These are phyloP conservation scores for Dalbergia oliveri DNA, from an alignment of 306 rosid genomes.

Conservation along the genomic window DNA sequence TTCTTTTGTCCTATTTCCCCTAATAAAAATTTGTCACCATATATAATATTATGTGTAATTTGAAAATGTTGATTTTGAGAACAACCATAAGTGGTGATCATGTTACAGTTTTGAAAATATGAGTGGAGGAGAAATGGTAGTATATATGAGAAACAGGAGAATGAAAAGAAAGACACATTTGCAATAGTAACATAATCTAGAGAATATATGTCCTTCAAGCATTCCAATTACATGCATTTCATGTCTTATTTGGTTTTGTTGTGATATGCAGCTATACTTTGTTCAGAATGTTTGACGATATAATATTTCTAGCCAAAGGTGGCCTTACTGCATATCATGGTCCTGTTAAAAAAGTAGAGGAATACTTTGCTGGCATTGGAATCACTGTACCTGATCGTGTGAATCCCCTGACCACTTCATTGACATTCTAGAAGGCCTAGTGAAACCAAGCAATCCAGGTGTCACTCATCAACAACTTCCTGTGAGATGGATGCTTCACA, in stretches of 20 bases:
- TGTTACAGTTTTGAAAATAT: no score
- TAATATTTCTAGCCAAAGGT: conserved; percentile 84
- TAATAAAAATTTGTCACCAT: no score
- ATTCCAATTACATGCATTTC: conserved; percentile 22
- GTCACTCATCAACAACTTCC: conserved; percentile 76
- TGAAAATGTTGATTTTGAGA: no score
- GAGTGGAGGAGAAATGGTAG: no score
- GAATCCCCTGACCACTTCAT: conserved; percentile 91
- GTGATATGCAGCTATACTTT: conserved; percentile 68
- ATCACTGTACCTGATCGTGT: conserved; percentile 78
- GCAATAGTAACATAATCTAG: not conserved
- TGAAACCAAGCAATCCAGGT: conserved; percentile 56
- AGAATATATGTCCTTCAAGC: conserved; percentile 34
- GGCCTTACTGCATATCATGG: conserved; percentile 87
- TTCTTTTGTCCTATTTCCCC: no score
- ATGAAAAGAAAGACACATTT: no score
- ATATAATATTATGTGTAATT: no score
- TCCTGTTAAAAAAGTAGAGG: conserved; percentile 82
- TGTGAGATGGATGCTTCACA: conserved; percentile 87
- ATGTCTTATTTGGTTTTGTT: conserved; percentile 36
- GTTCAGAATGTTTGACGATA: conserved; percentile 88
- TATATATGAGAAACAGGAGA: no score
- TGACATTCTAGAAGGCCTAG: conserved; percentile 81
- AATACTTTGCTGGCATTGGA: conserved; percentile 79
- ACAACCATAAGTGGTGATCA: no score